Percentiles rank a stretch among this genome's conserved stretches.
Conservation (phyloP, 768 basidiomycete genomes). For the Collybiopsis luxurians region DNA sequence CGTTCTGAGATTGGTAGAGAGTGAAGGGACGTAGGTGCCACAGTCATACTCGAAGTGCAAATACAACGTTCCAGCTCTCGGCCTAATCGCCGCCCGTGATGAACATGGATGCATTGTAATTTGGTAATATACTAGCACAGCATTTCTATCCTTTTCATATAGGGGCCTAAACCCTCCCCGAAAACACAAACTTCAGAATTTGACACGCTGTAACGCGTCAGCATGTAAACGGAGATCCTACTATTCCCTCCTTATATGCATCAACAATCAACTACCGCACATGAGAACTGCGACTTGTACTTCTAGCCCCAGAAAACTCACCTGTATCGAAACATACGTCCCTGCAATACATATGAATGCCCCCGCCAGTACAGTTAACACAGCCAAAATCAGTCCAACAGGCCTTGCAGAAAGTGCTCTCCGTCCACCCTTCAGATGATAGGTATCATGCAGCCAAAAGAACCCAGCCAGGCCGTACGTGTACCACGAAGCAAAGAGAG, state of each 20-base stretch:
- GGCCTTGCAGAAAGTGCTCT: constrained; percentile 29
- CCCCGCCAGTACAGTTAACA: constrained; percentile 44
- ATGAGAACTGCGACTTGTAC: background rate
- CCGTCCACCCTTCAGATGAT: constrained; percentile 37
- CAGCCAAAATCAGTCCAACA: constrained; percentile 31
- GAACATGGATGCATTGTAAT: no score
- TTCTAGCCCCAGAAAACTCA: constrained; percentile 13
- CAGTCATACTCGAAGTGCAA: constrained; percentile 3
- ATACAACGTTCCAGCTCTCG: background rate
- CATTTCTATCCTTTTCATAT: no score
- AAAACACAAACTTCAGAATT: no score
- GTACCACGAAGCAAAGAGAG: constrained; percentile 59
- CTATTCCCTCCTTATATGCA: constrained; percentile 38
- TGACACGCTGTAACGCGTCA: background rate
- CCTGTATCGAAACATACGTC: constrained; percentile 52
- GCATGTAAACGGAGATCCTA: constrained; percentile 48
- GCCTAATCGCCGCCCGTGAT: no score
- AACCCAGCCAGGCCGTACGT: constrained; percentile 53
- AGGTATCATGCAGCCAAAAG: constrained; percentile 52
- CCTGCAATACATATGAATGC: constrained; percentile 53
- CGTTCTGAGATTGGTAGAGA: constrained; percentile 52
- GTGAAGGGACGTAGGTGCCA: constrained; percentile 25
- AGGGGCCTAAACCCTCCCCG: no score
- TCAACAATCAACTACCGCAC: constrained; percentile 39
- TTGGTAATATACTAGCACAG: no score